A percentile compares a stretch with the other conserved stretches of the same genome.
Evolutionary conservation across 1,139 yeast genomes (phyloP).

Genomic region (Suhomyces atakaporum): DNA sequence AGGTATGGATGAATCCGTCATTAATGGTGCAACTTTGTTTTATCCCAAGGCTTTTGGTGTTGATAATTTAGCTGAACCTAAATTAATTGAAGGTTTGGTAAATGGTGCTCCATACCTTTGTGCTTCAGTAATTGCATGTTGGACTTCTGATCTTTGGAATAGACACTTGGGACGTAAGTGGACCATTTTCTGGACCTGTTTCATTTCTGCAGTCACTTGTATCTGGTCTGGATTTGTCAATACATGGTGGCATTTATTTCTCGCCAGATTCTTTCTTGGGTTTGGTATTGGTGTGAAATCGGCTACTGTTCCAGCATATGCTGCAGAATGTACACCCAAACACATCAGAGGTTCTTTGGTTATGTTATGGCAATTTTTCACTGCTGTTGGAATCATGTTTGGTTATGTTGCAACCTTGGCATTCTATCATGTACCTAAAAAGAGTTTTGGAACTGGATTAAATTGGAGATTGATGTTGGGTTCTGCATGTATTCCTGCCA

Average conservation of each 20-base stretch:
- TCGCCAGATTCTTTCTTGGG: conserved; percentile 72
- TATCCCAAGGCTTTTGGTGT: conserved; percentile 55
- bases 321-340: conserved; percentile 81
- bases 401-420: conserved; percentile 75
- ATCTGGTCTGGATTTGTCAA: conserved; percentile 77
- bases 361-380: conserved; percentile 89
- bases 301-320: conserved; percentile 80
- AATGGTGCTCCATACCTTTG: conserved; percentile 83
- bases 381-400: conserved; percentile 83
- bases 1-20: conserved; percentile 90
- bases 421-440: conserved; percentile 37
- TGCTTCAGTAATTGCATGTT: conserved; percentile 69
- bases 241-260: conserved; percentile 73
- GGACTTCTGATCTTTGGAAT: conserved; percentile 72
- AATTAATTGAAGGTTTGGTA: conserved; percentile 73
- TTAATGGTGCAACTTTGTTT: conserved; percentile 78
- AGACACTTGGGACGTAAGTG: conserved; percentile 68
- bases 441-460: conserved; percentile 37
- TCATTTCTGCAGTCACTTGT: conserved; percentile 65
- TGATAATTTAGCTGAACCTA: conserved; percentile 47
- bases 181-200: conserved; percentile 68
- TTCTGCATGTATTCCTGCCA: conserved; percentile 73
- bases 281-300: conserved; percentile 81
- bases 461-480: conserved; percentile 85
- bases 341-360: conserved; percentile 76